Evolutionary conservation across 805 yeast genomes (phyloP).

Genomic region (Barnettozyma vustinii): DNA sequence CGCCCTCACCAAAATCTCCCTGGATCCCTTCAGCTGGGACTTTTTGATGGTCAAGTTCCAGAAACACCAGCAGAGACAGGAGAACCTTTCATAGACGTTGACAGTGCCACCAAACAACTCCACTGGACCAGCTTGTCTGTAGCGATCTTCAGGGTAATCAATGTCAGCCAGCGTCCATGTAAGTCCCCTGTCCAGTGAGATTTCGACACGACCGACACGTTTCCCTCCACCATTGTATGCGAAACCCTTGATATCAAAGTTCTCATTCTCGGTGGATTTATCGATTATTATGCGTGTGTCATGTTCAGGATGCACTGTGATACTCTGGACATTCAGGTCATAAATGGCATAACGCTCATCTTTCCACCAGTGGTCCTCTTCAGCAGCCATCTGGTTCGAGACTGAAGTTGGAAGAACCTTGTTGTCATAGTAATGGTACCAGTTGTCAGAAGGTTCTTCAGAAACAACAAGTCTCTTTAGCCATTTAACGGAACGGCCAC

Average conservation of each 20-base stretch:
- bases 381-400: conserved; percentile 29
- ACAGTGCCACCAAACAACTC: conserved; percentile 30
- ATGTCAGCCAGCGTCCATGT: conserved; percentile 28
- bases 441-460: conserved; percentile 30
- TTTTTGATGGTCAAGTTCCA: conserved; percentile 26
- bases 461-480: conserved; percentile 25
- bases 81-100: conserved; percentile 29
- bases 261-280: conserved; percentile 8
- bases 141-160: conserved; percentile 30
- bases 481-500: conserved; percentile 37
- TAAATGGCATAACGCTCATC: conserved; percentile 33
- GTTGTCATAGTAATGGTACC: conserved; percentile 34
- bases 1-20: conserved; percentile 30
- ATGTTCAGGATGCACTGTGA: conserved; percentile 29
- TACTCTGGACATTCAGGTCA: conserved; percentile 31
- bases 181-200: conserved; percentile 29
- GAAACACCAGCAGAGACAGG: conserved; percentile 32
- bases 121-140: conserved; percentile 27
- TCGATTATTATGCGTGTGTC: conserved; percentile 19
- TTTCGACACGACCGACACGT: conserved; percentile 29
- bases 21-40: conserved; percentile 17
- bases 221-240: conserved; percentile 35
- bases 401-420: conserved; percentile 33
- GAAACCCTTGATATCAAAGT: conserved; percentile 27
- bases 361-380: conserved; percentile 31